Evolutionary conservation across 2,329 filamentous ascomycete genomes (phyloP).

Genomic region (Cercospora sp.): DNA sequence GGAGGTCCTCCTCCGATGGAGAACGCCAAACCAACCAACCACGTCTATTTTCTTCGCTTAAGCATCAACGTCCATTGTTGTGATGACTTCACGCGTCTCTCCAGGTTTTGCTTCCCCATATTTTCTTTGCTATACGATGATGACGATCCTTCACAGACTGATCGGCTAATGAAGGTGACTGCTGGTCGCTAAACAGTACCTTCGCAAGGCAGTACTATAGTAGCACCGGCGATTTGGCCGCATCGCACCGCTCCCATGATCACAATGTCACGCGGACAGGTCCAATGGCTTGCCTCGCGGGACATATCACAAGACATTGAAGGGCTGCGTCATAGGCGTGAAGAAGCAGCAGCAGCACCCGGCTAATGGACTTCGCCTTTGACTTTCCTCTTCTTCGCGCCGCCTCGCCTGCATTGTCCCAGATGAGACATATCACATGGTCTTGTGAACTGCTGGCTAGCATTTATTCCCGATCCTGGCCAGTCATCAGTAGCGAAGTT

Average conservation of each 20-base stretch:
- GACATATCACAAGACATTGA: background rate
- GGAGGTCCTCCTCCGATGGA: background rate
- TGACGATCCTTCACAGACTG: background rate
- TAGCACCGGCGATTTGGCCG: background rate
- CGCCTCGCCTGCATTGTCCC: background rate
- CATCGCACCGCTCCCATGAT: background rate
- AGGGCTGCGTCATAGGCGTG: background rate
- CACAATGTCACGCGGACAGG: background rate
- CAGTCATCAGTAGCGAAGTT: background rate
- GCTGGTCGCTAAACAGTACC: background rate
- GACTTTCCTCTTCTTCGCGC: background rate
- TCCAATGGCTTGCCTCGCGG: background rate
- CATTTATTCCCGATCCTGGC: no score
- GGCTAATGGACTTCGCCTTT: background rate
- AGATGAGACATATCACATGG: background rate
- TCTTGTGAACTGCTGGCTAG: background rate
- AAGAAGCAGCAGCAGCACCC: background rate
- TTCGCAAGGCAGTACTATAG: background rate
- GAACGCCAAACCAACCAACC: background rate
- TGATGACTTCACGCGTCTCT: background rate
- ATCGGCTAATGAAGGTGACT: background rate
- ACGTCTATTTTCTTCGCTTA: background rate
- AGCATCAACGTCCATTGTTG: background rate
- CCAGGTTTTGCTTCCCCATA: background rate
- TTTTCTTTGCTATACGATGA: background rate